Conservation (phyloP, 2,329 filamentous ascomycete species). For the Escovopsis sp. region DNA sequence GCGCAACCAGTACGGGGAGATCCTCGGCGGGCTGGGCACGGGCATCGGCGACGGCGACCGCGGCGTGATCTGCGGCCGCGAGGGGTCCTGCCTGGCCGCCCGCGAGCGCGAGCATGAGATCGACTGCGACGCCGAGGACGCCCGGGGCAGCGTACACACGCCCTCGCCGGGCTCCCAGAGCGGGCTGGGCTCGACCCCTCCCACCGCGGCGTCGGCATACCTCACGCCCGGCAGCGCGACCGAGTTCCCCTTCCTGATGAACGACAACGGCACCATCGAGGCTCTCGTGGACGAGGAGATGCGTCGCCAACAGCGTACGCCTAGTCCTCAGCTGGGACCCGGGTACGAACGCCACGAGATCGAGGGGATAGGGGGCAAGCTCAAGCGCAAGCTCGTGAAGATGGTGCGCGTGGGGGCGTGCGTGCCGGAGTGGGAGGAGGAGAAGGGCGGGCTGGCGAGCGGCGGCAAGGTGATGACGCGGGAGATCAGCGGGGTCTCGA, state of each 20-base stretch:
- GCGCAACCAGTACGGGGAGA: slow-evolving; percentile 71
- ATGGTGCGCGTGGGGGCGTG: slow-evolving; percentile 69
- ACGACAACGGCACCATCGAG: slow-evolving; percentile 10
- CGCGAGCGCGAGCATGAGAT: slow-evolving; percentile 69
- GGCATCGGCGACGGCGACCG: slow-evolving; percentile 81
- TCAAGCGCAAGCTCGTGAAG: slow-evolving; percentile 79
- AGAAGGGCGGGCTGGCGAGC: slow-evolving; percentile 33
- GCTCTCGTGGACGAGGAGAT: slow-evolving; percentile 17
- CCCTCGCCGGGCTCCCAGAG: slow-evolving; percentile 4
- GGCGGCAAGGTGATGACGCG: slow-evolving; percentile 46
- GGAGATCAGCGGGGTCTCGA: slow-evolving; percentile 51
- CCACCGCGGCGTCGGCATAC: slow-evolving; percentile 2
- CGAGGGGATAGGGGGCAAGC: slow-evolving; percentile 73
- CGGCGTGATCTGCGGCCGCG: slow-evolving; percentile 78
- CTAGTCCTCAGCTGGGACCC: slow-evolving; percentile 40
- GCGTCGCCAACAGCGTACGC: slow-evolving; percentile 22
- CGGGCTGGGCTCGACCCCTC: slow-evolving; percentile 7
- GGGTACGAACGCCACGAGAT: slow-evolving; percentile 82
- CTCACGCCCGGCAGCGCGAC: slow-evolving; percentile 3
- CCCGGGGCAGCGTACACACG: slow-evolving; percentile 27
- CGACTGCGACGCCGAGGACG: slow-evolving; percentile 70
- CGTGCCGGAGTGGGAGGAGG: slow-evolving; percentile 75
- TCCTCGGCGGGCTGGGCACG: slow-evolving; percentile 66
- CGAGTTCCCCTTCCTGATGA: slow-evolving; percentile 6
- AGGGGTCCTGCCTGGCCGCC: slow-evolving; percentile 58